Base-by-base conservation (phyloP, 2,329 filamentous ascomycete species). In the Byssothecium circinans region DNA sequence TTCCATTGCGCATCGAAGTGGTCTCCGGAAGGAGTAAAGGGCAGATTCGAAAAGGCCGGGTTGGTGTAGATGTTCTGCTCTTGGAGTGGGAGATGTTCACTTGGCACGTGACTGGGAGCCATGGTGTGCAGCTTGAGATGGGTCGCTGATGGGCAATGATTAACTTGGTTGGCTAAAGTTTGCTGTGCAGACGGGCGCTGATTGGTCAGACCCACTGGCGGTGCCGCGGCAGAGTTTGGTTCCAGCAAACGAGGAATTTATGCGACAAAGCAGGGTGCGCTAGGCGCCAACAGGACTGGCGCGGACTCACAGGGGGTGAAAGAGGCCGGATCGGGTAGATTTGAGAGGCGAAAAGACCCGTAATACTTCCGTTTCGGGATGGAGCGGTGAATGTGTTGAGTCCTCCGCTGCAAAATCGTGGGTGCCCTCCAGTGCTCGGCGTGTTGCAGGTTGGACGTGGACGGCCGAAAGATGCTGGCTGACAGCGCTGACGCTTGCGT, bases 51-150 rank as follows among this genome's bases (percentile, higher is more conserved):
- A 27, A 62, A 71, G 2, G 61, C 52, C 1, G 64, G 50, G 50
- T 70, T 62, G 56, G 52, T 53, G 56, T 69, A 69, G 50, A 69
- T 60, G 49, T 52, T 64, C 52, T 68, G 66, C 34, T 59, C 60
- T 49, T 63, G 64, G 35, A 64, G 39, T 27, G 64, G 58, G 23
- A 61, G 56, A 49, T 65, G 64, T 52, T 68, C 64, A 65, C 43
- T 57, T 15, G 63, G 64, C 67, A 71, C 64, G 67, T 70, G 67
- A 70, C 62, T 65, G 43, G 64, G 56, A 34, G 65, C 67, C 67
- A 71, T 70, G 53, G 47, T 55, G 50, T 45, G 43, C 32, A 6
- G 23, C 6, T 22, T 48, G 48, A n/a, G n/a, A n/a, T n/a, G n/a
- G n/a, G n/a, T n/a, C n/a, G n/a, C n/a, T n/a, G n/a, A n/a, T 18